Evolutionary conservation across 2,329 filamentous ascomycete species (phyloP), one percentile per base, ranked within the genome.

Genomic region (Juglanconis sp.): DNA sequence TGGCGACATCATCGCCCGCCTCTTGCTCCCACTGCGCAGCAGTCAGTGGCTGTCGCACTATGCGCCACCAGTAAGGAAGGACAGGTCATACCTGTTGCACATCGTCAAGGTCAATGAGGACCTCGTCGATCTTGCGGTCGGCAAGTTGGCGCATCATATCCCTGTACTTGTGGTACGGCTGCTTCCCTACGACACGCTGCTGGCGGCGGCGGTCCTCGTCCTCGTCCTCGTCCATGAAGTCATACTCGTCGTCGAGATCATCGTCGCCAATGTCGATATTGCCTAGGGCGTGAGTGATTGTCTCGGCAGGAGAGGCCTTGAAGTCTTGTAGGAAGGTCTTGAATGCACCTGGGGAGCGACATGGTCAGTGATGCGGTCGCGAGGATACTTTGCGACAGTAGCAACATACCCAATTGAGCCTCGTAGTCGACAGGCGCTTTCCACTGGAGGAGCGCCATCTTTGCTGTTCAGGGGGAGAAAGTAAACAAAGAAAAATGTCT

Each of bases 51-150:
- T 42, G 8, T 44, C 40, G 13, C 17, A 48, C 5, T 7, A 24
- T 13, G 7, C 2, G 35, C 5, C 15, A 17, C 3, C 9, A 15
- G 32, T 15, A 11, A n/a, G 30, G 4, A 15, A 2, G 30, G 17
- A 11, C 38, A 5, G 15, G 30, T 40, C 83, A 71, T 81, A 93
- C 90, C 69, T 83, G 79, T 54, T 87, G 84, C 62, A 99, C 70
- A 71, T 99, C 96, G 73, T 98, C 93, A 63, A 99, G 78, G 67
- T 98, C 93, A 70, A 99, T 88, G 58, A 90, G 79, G 56, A 98
- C 83, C 71, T 96, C 90, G 65, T 90, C 84, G 60, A 84, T 80
- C 66, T 86, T 82, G 65, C 95, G 85, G 72, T 99, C 89, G 60
- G 94, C 89, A 11, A 99, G 83, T 69, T 94, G 86, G 73, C 97